These are phyloP conservation scores for Moricandia arvensis DNA, from an alignment of 345 rosid species.

Conservation along the genomic window DNA sequence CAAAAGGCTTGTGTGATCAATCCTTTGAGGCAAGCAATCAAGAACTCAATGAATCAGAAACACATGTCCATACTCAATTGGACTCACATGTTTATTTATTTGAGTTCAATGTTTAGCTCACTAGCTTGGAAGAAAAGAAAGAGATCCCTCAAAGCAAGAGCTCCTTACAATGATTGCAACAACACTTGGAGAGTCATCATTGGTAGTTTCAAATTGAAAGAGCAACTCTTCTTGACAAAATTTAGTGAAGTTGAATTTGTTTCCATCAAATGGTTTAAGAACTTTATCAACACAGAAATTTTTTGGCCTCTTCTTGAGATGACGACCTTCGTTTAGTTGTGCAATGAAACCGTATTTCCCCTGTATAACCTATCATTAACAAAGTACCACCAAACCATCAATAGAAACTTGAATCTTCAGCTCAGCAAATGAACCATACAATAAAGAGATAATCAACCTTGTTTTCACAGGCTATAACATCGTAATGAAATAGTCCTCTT, in stretches of 20 bases:
- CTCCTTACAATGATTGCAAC: slow-evolving; percentile 80
- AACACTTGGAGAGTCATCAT: slow-evolving; percentile 75
- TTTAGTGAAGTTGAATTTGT: slow-evolving; percentile 94
- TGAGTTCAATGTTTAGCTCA: too few relatives aligned
- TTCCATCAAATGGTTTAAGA: slow-evolving; percentile 87
- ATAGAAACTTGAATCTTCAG: too few relatives aligned
- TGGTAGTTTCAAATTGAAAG: slow-evolving; percentile 85
- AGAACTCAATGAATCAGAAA: slow-evolving; percentile 83
- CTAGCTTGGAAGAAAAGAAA: too few relatives aligned
- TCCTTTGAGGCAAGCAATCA: slow-evolving; percentile 96
- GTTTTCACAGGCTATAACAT: slow-evolving; percentile 89
- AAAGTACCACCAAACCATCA: too few relatives aligned
- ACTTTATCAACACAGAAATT: slow-evolving; percentile 95
- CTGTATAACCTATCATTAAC: slow-evolving; percentile 61
- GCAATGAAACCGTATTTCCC: slow-evolving; percentile 87
- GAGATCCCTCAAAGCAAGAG: too few relatives aligned
- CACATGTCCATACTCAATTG: slow-evolving; percentile 97
- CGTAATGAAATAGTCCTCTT: slow-evolving; percentile 92
- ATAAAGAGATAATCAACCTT: slow-evolving; percentile 55
- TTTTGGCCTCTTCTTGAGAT: slow-evolving; percentile 94
- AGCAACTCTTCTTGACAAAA: slow-evolving; percentile 97
- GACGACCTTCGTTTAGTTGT: slow-evolving; percentile 98
- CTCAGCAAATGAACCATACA: too few relatives aligned
- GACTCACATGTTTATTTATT: slow-evolving; percentile 69
- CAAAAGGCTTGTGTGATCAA: slow-evolving; percentile 78